Percentiles rank a stretch among this genome's conserved stretches.
phyloP scores from a whole-genome alignment of 129 eudicot genomes.

The Apium graveolens region DNA sequence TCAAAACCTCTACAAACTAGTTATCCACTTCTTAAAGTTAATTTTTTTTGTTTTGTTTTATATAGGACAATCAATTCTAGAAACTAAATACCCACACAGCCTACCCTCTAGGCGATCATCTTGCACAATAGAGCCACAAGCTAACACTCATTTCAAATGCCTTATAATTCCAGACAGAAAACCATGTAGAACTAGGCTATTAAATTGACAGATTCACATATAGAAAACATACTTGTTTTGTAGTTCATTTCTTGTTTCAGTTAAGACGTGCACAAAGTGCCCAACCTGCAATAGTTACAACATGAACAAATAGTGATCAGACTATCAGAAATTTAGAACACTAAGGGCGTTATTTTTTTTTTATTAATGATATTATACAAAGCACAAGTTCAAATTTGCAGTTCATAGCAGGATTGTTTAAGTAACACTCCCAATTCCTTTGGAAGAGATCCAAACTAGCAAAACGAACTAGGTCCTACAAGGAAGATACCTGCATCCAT shows the following conservation, averaged over 20 bases:
- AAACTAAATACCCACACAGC: too few species aligned
- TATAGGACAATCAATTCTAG: too few species aligned
- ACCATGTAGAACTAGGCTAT: background rate
- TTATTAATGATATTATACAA: background rate
- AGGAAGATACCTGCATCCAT: background rate
- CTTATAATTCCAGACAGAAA: background rate
- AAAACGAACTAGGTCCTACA: background rate
- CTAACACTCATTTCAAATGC: background rate
- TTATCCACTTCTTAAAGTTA: background rate
- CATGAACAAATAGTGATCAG: background rate
- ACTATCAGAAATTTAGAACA: background rate
- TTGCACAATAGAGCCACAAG: too few species aligned
- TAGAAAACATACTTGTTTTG: constrained; percentile 49
- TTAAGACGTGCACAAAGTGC: constrained; percentile 62
- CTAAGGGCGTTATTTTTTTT: background rate
- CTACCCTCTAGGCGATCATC: too few species aligned
- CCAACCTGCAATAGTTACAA: constrained; percentile 44
- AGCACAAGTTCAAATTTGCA: background rate
- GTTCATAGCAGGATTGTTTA: background rate
- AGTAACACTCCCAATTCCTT: background rate
- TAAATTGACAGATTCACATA: background rate
- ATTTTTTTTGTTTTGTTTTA: background rate
- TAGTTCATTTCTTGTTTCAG: constrained; percentile 65
- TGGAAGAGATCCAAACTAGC: background rate
- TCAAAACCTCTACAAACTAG: background rate